Evolutionary conservation across 768 basidiomycete species (phyloP), one percentile per base, ranked within the genome.

Genomic region (Leccinum ochraceum): DNA sequence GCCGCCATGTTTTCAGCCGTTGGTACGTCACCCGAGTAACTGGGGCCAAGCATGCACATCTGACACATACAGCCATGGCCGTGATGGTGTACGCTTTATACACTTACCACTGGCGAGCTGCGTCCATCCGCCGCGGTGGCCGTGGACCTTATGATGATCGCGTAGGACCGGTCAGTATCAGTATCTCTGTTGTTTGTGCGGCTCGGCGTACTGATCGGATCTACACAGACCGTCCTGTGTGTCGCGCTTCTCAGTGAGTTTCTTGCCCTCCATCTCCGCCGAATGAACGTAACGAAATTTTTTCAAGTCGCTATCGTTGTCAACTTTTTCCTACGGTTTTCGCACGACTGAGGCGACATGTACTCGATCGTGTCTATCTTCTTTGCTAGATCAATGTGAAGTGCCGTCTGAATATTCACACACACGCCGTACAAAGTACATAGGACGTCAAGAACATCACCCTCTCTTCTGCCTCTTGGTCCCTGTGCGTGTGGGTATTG

Each of bases 141-240:
- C 84, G 92, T 59, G 95, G 94, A 8, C 95, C 96, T 7, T 98
- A 98, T 74, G 97, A 99, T 69, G 97, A 99, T 75, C 84, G 97
- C 58, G 74, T 97, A 54, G 96, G 95, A 34, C 95, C 95, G 37
- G 95, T 97, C 71, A 76, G 95, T 87, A 44, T 61, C 60, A 11
- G 24, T 30, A 44, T 54, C 48, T 16, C 44, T 54, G n/a, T 54
- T 65, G 60, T 48, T 63, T 56, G 30, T 57, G 48, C 53, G 39
- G 22, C 36, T 24, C 53, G 32, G 34, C 58, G 20, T 53, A 34
- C 62, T 64, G 69, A 54, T 55, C 51, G 22, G 54, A 60, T 56
- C 54, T 55, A 37, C 4, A 68, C 13, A 94, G 92, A 93, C 93
- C 17, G 77, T 95, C 46, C 75, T 96, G 48, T 96, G 94, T 70